Evolutionary conservation across 352 stramenopile species (phyloP), one percentile per base, ranked within the genome.

Genomic region (Pythium folliculosum): DNA sequence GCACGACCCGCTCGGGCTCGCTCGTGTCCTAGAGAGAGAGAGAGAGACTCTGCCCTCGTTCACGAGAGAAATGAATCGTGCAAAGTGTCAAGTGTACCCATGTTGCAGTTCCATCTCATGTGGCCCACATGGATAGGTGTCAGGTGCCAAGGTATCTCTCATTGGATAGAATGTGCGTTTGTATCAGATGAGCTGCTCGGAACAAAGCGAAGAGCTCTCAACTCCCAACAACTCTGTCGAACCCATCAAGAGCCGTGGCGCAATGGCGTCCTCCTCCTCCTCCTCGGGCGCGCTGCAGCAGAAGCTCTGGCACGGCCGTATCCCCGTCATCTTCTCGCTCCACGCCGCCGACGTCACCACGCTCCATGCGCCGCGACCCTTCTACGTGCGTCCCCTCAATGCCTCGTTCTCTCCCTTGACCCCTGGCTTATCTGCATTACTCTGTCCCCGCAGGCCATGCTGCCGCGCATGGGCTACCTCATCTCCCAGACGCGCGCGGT

Each of bases 401-500:
- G 35, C 12, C 35, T 40, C 35, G 12, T 40, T 40, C 35, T 40
- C 8, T 2, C 8, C 35, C 4, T 40, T 32, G 27, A 32, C 27
- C 27, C n/a, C 27, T 32, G 27, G 27, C 27, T 32, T 5, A 32
- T 32, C 27, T 32, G 5, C 27, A 32, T 6, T 32, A 6, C 69
- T 47, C 27, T 22, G 8, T 71, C 48, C 32, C 9, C 5, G 17
- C 49, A 95, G 84, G 84, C 85, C 10, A 89, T 95, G 81, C 68
- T 95, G 17, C 87, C 87, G n/a, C 82, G 85, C 32, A 81, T 93
- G 78, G 90, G 86, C 68, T 95, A 87, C 64, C 67, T 95, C 43
- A 72, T 91, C 37, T 79, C 84, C 40, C 81, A 92, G 53, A 91
- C 84, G 16, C 84, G 85, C 6, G 70, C 77, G 40, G 86, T 91